Percentiles rank a stretch among this genome's conserved stretches.
phyloP scores from a whole-genome alignment of 306 rosid genomes.

The Dicorynia guianensis region DNA sequence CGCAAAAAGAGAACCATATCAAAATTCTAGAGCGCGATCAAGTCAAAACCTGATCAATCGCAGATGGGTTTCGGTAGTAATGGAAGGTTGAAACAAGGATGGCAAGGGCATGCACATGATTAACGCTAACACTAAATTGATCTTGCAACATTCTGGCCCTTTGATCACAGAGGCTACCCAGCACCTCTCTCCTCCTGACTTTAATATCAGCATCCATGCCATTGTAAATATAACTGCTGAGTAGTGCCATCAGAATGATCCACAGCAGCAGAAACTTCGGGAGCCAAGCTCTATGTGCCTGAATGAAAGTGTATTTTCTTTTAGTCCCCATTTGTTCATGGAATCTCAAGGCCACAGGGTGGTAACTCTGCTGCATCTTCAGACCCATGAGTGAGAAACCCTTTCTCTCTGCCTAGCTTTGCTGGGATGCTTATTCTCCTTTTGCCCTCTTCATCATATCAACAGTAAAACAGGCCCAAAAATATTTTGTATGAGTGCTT shows the following conservation, averaged over 20 bases:
- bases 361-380: slow-evolving; percentile 61
- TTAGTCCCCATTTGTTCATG: slow-evolving; percentile 78
- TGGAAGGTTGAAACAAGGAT: slow-evolving; percentile 97
- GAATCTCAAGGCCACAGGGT: slow-evolving; percentile 66
- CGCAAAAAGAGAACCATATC: slow-evolving; percentile 8
- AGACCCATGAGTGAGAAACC: slow-evolving; percentile 56
- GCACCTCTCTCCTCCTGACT: slow-evolving; percentile 79
- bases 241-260: slow-evolving; percentile 62
- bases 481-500: slow-evolving; percentile 39
- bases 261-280: slow-evolving; percentile 70
- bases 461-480: slow-evolving; percentile 40
- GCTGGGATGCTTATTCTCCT: slow-evolving; percentile 38
- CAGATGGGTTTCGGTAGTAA: slow-evolving; percentile 85
- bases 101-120: slow-evolving; percentile 97
- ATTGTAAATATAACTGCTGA: slow-evolving; percentile 60
- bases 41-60: slow-evolving; percentile 91
- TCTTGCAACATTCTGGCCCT: slow-evolving; percentile 99
- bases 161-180: slow-evolving; percentile 93
- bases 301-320: slow-evolving; percentile 78
- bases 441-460: slow-evolving; percentile 54
- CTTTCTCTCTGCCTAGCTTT: slow-evolving; percentile 34
- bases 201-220: slow-evolving; percentile 80
- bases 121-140: slow-evolving; percentile 94
- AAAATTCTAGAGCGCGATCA: slow-evolving; percentile 25
- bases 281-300: slow-evolving; percentile 78